Conservation (phyloP, 2,329 filamentous ascomycete species). For the Bipolaris cookei region DNA sequence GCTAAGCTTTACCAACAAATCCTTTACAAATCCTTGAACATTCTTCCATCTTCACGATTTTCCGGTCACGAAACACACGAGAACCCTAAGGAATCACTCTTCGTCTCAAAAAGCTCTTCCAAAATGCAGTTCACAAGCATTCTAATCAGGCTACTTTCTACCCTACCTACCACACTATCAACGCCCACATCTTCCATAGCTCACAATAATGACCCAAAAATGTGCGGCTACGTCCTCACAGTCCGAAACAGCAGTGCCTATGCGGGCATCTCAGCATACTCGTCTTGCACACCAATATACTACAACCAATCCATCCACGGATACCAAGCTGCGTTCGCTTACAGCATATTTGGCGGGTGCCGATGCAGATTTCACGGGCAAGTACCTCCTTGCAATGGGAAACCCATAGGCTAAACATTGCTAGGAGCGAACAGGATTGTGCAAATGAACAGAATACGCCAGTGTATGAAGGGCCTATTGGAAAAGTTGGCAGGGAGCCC, state of each 20-base stretch:
- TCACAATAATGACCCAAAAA: constrained; percentile 9
- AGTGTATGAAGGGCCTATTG: constrained; percentile 12
- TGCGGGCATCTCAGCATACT: constrained; percentile 12
- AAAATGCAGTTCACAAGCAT: neutral
- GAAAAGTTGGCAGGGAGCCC: constrained; percentile 13
- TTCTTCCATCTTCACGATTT: neutral
- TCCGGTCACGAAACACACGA: neutral
- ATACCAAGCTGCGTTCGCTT: constrained; percentile 18
- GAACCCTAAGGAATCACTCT: neutral
- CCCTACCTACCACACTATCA: neutral
- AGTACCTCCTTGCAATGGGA: neutral
- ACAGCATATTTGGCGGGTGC: constrained; percentile 16
- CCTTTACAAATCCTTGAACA: neutral
- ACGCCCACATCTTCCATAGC: neutral
- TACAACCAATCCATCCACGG: constrained; percentile 15
- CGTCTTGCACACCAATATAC: constrained; percentile 12
- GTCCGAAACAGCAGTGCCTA: constrained; percentile 17
- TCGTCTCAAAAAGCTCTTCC: neutral
- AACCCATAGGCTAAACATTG: neutral
- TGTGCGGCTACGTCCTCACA: constrained; percentile 23
- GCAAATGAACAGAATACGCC: neutral
- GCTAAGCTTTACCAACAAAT: neutral
- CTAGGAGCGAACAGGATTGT: constrained; percentile 13
- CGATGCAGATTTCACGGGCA: constrained; percentile 15
- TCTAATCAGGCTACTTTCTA: neutral